Evolutionary conservation across 805 yeast species (phyloP), one percentile per base, ranked within the genome.

Genomic region (Saccharomycopsis sp.): DNA sequence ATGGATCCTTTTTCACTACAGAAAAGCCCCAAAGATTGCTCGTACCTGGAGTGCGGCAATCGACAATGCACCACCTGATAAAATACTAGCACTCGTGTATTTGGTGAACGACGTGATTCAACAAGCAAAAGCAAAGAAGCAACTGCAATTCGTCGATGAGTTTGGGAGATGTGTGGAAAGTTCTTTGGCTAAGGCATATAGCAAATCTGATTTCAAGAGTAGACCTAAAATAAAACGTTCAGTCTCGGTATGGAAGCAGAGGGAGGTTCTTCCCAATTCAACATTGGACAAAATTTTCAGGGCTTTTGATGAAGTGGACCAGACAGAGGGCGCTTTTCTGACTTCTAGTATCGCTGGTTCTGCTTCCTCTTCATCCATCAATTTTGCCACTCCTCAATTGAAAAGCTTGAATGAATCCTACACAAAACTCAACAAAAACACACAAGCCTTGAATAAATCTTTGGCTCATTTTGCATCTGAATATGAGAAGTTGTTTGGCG

Each of bases 71-170:
- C 61, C 65, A 13, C 49, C 53, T n/a, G 58, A 59, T 37, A 66
- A 70, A 51, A 70, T 68, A 45, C 64, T 80, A 38, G 67, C 80
- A 2, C 59, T 80, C 42, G 65, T 85, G 18, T 85, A 85, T 53
- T 62, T 85, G 10, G 79, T 81, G 38, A 85, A 85, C 56, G 95
- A 85, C 50, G 77, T 85, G 17, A 80, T 84, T 1, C 95, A 85
- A 58, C 81, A 81, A 54, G 75, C 87, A 3, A 67, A 77, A 44
- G 76, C 79, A 25, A 74, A 76, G 51, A 67, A 71, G 45, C 75
- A 71, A 52, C 61, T 62, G 3, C 83, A 75, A 36, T 78, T 80
- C 49, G 58, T 79, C 3, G 61, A 58, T 6, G 77, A 75, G 2
- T 85, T 82, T 58, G 67, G 73, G 9, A 53, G 56, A 1, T 69